Evolutionary conservation across 2,329 filamentous ascomycete genomes (phyloP).

Genomic region (Magnaporthales sp.): DNA sequence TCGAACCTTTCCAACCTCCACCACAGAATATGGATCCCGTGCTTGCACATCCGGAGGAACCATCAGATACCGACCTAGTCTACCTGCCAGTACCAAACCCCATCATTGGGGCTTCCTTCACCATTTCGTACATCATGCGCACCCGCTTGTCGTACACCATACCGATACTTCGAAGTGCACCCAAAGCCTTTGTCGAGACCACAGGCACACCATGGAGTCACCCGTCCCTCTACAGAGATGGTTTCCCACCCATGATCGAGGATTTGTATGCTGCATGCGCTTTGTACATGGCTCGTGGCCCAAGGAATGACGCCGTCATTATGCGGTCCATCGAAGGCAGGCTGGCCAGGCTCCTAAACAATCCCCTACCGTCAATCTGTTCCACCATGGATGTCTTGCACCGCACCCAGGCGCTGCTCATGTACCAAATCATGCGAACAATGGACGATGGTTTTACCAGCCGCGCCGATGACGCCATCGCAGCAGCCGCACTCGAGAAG

Average conservation of each 20-base stretch:
- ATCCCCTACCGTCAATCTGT: conserved; percentile 19
- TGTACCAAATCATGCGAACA: conserved; percentile 36
- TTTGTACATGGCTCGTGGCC: conserved; percentile 40
- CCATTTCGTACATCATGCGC: conserved; percentile 7
- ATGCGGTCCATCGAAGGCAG: conserved; percentile 36
- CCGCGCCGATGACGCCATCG: conserved; percentile 21
- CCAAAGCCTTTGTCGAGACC: conserved; percentile 36
- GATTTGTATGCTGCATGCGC: conserved; percentile 45
- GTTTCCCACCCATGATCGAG: conserved; percentile 42
- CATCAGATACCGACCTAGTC: neutral
- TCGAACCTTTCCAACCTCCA: neutral
- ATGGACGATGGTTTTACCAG: conserved; percentile 32
- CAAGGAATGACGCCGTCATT: conserved; percentile 37
- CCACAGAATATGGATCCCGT: neutral
- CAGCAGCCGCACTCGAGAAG: conserved; percentile 21
- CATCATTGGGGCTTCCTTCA: neutral
- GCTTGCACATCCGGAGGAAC: neutral
- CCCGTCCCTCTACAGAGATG: conserved; percentile 35
- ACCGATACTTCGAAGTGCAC: conserved; percentile 41
- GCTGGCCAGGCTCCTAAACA: conserved; percentile 30
- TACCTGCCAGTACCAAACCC: neutral
- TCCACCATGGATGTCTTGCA: conserved; percentile 22
- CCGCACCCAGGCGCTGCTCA: conserved; percentile 30
- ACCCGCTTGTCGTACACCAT: conserved; percentile 33
- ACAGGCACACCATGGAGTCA: conserved; percentile 46